Percentiles rank a stretch among this genome's conserved stretches.
These are phyloP conservation scores for Waltergamsia citrina DNA, from an alignment of 2,329 filamentous ascomycete species.

Conservation along the genomic window DNA sequence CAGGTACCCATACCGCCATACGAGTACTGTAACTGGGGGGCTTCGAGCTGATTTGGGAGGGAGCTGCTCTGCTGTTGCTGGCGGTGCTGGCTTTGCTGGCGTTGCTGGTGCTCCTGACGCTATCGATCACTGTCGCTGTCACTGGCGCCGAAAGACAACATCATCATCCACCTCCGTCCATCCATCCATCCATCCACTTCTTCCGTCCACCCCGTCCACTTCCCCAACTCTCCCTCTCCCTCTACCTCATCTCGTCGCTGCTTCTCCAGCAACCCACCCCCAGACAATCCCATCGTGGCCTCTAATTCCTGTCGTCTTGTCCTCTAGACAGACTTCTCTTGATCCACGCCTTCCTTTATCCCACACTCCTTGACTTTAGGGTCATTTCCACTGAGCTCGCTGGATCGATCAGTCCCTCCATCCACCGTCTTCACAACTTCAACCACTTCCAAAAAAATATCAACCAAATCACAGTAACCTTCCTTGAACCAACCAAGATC, in stretches of 20 bases:
- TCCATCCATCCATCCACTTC: constrained; percentile 2
- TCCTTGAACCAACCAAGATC: background rate
- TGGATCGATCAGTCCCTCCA: constrained; percentile 6
- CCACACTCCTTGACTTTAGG: constrained; percentile 11
- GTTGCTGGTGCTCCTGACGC: too few species aligned
- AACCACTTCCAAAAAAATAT: constrained; percentile 1
- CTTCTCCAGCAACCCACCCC: constrained; percentile 12
- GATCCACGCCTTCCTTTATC: constrained; percentile 10
- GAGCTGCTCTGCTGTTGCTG: too few species aligned
- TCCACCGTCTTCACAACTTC: constrained; percentile 3
- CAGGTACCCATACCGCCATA: too few species aligned
- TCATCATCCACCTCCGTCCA: constrained; percentile 1
- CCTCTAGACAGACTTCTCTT: constrained; percentile 2
- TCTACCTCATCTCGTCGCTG: constrained; percentile 27
- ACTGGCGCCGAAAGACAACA: background rate
- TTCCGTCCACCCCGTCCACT: constrained; percentile 2
- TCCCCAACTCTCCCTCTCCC: constrained; percentile 14
- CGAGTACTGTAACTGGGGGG: too few species aligned
- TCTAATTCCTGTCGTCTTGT: constrained; percentile 2
- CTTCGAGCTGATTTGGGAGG: too few species aligned
- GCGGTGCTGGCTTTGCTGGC: too few species aligned
- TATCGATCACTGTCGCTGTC: too few species aligned
- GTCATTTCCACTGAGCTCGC: constrained; percentile 7
- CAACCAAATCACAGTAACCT: too few species aligned
- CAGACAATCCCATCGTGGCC: background rate